Conservation (phyloP, 2,329 filamentous ascomycete genomes). For the Penicillium sclerotiorum region DNA sequence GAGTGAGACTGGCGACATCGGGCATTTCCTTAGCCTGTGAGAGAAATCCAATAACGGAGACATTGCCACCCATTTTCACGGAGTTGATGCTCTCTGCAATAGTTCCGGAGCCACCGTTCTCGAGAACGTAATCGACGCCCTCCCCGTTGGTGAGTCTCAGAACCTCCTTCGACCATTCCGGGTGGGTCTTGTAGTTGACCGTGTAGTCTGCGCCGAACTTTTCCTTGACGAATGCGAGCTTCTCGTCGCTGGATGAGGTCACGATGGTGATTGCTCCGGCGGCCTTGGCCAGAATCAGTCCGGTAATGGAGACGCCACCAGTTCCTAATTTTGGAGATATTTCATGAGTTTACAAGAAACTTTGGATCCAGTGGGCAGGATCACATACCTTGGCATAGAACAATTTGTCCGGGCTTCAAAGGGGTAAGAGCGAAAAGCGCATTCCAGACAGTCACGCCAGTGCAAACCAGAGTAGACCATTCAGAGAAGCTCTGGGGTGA, state of each 20-base stretch:
- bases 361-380: too few species aligned
- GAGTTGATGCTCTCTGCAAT: constrained; percentile 34
- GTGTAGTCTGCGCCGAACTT: constrained; percentile 47
- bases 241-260: constrained; percentile 48
- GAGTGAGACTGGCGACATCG: constrained; percentile 9
- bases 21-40: constrained; percentile 8
- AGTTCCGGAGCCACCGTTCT: constrained; percentile 26
- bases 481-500: constrained; percentile 31
- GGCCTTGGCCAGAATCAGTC: constrained; percentile 46
- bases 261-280: constrained; percentile 49
- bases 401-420: constrained; percentile 19
- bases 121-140: constrained; percentile 29
- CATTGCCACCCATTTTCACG: constrained; percentile 4
- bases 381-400: constrained; percentile 29
- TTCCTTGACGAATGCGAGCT: constrained; percentile 16
- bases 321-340: constrained; percentile 38
- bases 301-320: constrained; percentile 45
- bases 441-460: constrained; percentile 49
- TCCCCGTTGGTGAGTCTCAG: constrained; percentile 40
- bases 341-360: too few species aligned
- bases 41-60: constrained; percentile 15
- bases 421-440: constrained; percentile 40
- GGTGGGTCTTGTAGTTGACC: constrained; percentile 49
- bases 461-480: constrained; percentile 38
- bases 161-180: constrained; percentile 45